Percentiles rank a stretch among this genome's conserved stretches.
phyloP scores from a whole-genome alignment of 2,329 filamentous ascomycete genomes.

The Fusarium dlaminii region DNA sequence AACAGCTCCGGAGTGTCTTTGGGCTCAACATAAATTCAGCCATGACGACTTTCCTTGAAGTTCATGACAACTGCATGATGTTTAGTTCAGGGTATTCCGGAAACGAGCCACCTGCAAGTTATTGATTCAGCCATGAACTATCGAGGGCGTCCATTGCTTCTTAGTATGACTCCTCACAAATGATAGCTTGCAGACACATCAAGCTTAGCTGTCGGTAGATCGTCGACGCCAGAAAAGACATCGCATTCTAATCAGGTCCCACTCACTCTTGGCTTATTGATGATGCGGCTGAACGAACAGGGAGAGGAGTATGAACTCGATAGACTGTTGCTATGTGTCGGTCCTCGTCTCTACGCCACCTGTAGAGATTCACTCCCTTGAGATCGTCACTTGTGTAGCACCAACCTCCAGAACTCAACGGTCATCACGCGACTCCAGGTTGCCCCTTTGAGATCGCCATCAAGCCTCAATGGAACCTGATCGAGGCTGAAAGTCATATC shows the following conservation, averaged over 20 bases:
- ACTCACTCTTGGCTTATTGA: background rate
- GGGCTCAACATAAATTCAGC: background rate
- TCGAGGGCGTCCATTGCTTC: background rate
- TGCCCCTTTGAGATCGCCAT: background rate
- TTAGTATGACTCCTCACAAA: slow-evolving; percentile 2
- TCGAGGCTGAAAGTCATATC: background rate
- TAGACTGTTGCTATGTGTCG: background rate
- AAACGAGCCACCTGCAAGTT: background rate
- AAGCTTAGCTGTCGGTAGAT: background rate
- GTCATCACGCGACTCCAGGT: background rate
- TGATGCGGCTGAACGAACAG: background rate
- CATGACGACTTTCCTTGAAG: background rate
- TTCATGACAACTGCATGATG: background rate
- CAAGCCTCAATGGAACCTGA: background rate
- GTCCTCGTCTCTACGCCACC: slow-evolving; percentile 10
- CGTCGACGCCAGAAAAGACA: background rate
- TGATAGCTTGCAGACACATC: background rate
- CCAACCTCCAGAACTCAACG: background rate
- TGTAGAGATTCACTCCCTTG: background rate
- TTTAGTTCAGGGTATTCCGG: background rate
- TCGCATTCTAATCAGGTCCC: background rate
- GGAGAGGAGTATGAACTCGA: background rate
- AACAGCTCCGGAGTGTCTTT: background rate
- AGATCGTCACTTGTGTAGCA: slow-evolving; percentile 1
- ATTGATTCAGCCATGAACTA: background rate